Base-by-base conservation (phyloP, 148 eudicot species). In the Arbutus unedo region DNA sequence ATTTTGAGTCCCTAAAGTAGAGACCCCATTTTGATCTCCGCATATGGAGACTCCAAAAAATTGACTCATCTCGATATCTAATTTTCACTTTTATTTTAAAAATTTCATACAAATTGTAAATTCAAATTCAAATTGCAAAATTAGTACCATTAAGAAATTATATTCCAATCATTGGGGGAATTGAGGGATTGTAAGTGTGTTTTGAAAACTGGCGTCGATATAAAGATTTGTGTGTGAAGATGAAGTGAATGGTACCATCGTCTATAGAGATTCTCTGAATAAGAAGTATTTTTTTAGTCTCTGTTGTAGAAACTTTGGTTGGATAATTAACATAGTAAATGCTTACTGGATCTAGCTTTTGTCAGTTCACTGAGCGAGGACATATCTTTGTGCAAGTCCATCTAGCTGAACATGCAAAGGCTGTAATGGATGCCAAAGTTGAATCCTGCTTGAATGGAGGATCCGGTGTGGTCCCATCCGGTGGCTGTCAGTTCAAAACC, bases 341-440 rank as follows among this genome's bases (percentile, higher is more conserved):
- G 41, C n/a, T 74, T 45, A 53, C 47, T 67, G 13, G 41, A 64
- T 80, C 47, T 53, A 25, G 43, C 53, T 82, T 56, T 71, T 79
- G 68, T 68, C 93, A 92, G 92, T 92, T 92, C 76, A 92, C 95
- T 2, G 92, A 90, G 77, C 82, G 78, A 81, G 95, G 95, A n/a
- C 95, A 92, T 81, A 89, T 92, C 80, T 92, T 92, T 78, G 91
- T 92, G 67, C 86, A 85, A 82, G 91, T 91, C 64, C 90, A 86
- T 83, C 80, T 92, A 21, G 90, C 91, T 83, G 89, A 89, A 71
- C 86, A 86, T 85, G 81, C 82, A 38, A 88, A 85, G 74, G 81
- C 81, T 54, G 75, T 74, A 9, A 81, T 80, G 78, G 85, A 86
- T 82, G 84, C 76, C 49, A 88, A 81, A 80, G 49, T 84, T 25